Evolutionary conservation across 1,139 yeast genomes (phyloP).

Genomic region (Scheffersomyces insectosa): DNA sequence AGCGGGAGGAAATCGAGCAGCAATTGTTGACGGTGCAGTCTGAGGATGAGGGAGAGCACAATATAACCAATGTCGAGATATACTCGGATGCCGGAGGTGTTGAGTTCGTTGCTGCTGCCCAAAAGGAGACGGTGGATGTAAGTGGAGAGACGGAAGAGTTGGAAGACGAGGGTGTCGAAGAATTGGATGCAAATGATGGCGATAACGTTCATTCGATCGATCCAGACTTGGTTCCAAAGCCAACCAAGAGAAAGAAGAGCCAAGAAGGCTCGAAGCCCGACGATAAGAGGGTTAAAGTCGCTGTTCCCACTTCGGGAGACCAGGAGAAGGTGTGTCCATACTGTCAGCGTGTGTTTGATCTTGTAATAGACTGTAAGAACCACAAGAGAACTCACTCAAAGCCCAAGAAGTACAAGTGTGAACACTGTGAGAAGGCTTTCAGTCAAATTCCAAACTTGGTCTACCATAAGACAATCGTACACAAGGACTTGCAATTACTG

Average conservation of each 20-base stretch:
- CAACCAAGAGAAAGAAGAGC: not conserved
- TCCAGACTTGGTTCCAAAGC: not conserved
- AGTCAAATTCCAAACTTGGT: constrained; percentile 13
- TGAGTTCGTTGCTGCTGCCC: not conserved
- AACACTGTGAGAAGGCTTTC: constrained; percentile 12
- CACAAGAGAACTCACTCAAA: constrained; percentile 12
- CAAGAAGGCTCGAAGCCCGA: not conserved
- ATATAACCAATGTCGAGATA: not conserved
- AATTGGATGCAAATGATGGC: not conserved
- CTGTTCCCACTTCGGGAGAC: not conserved
- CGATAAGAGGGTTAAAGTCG: not conserved
- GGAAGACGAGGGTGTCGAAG: not conserved
- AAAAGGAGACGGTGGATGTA: not conserved
- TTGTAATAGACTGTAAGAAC: constrained; percentile 11
- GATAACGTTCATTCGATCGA: not conserved
- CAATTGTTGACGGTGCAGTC: not conserved
- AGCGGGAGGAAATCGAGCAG: constrained; percentile 1
- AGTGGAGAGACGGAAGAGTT: not conserved
- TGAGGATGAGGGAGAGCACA: not conserved
- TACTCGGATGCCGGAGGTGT: not conserved
- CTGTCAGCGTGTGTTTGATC: constrained; percentile 9
- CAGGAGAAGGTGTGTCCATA: not conserved
- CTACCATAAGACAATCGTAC: constrained; percentile 13
- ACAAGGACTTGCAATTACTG: constrained; percentile 8
- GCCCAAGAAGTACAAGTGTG: constrained; percentile 12